Conservation (phyloP, 495 filamentous ascomycete genomes). For the Thermothielavioides terrestris region DNA sequence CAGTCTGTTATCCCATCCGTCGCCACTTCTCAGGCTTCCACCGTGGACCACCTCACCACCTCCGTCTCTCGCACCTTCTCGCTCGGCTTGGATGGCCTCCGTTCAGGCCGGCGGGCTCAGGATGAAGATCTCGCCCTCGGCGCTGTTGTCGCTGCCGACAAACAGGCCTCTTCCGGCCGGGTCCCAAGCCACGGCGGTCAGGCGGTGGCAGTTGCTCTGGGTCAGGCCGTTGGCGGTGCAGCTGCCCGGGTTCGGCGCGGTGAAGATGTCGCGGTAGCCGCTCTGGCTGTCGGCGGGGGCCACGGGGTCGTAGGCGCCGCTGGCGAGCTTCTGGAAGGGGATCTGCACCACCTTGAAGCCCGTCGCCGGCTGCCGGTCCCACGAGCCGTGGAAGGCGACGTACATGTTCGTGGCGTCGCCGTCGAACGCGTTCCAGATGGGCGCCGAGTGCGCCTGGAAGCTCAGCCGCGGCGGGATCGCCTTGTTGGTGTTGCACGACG, state of each 20-base stretch:
- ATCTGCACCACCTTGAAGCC: constrained; percentile 35
- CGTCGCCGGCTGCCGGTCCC: constrained; percentile 39
- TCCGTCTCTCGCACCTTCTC: too few species aligned
- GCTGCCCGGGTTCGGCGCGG: constrained; percentile 23
- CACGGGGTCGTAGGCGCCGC: constrained; percentile 32
- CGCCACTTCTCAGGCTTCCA: too few species aligned
- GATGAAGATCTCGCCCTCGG: constrained; percentile 37
- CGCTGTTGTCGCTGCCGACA: constrained; percentile 35
- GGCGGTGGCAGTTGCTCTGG: constrained; percentile 29
- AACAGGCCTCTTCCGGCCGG: constrained; percentile 32
- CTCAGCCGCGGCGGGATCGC: constrained; percentile 39
- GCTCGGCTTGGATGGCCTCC: too few species aligned
- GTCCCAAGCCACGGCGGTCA: constrained; percentile 31
- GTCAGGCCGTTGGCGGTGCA: constrained; percentile 35
- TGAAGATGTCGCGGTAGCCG: constrained; percentile 32
- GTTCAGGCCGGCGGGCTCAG: constrained; percentile 13
- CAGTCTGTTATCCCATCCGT: too few species aligned
- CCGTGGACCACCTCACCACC: too few species aligned
- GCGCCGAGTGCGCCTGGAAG: constrained; percentile 52
- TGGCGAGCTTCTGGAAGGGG: constrained; percentile 25
- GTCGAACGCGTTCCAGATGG: constrained; percentile 44
- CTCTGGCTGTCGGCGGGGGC: constrained; percentile 28
- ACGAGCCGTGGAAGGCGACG: constrained; percentile 53
- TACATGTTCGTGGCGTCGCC: constrained; percentile 44
- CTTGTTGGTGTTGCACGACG: constrained; percentile 35